Evolutionary conservation across 352 stramenopile genomes (phyloP).

Genomic region (Phytophthora vignae): DNA sequence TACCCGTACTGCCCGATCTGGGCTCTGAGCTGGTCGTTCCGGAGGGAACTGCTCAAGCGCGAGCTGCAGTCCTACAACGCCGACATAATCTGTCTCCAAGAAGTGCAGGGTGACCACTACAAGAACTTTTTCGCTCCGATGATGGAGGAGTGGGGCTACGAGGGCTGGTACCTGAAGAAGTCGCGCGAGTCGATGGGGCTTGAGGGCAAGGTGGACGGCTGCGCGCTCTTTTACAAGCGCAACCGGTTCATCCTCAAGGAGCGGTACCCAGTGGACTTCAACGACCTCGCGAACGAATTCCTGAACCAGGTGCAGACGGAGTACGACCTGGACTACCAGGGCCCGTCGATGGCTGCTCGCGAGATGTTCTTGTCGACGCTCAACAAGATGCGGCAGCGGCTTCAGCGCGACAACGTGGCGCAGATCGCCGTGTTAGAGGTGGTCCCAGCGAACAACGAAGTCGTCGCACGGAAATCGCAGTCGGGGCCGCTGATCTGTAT

Average conservation of each 20-base stretch:
- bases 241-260: slow-evolving; percentile 90
- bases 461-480: slow-evolving; percentile 52
- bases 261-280: slow-evolving; percentile 97
- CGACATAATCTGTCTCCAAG: slow-evolving; percentile 98
- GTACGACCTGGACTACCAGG: slow-evolving; percentile 82
- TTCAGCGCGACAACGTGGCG: slow-evolving; percentile 98
- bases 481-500: slow-evolving; percentile 92
- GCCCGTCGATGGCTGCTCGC: slow-evolving; percentile 62
- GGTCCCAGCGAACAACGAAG: slow-evolving; percentile 82
- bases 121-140: slow-evolving; percentile 96
- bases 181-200: slow-evolving; percentile 97
- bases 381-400: slow-evolving; percentile 77
- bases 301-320: slow-evolving; percentile 71
- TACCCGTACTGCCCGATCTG: slow-evolving; percentile 98
- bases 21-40: slow-evolving; percentile 97
- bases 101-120: slow-evolving; percentile 99
- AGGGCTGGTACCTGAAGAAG: slow-evolving; percentile 99
- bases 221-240: slow-evolving; percentile 98
- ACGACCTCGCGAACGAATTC: slow-evolving; percentile 91
- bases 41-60: slow-evolving; percentile 89
- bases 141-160: slow-evolving; percentile 96
- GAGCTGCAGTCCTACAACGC: slow-evolving; percentile 93
- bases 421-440: slow-evolving; percentile 98
- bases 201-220: slow-evolving; percentile 98
- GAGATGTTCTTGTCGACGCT: slow-evolving; percentile 64